Conservation (phyloP, 371 early-diverging fungal genomes). For the Mucor saturninus region DNA sequence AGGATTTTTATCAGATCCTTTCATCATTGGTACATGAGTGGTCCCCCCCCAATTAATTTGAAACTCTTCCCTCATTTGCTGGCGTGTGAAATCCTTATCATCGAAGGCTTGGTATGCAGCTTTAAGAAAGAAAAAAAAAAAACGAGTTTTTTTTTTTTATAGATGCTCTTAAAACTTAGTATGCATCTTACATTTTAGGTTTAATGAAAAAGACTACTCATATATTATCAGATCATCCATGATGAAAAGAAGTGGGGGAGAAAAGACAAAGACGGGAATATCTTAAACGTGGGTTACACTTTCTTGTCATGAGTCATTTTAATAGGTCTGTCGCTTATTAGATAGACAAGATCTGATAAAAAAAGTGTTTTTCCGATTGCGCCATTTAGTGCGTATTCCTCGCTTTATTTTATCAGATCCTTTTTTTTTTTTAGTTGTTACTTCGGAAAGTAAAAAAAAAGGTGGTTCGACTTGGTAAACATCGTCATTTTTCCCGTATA, state of each 20-base stretch:
- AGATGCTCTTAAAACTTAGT: too few species aligned
- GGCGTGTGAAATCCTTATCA: conserved; percentile 19
- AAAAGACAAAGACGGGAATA: background rate
- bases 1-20: conserved; percentile 5
- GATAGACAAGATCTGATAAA: conserved; percentile 15
- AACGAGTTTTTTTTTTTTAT: background rate
- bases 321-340: conserved; percentile 6
- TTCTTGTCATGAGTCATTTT: background rate
- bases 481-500: background rate
- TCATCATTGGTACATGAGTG: background rate
- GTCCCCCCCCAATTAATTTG: background rate
- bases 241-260: background rate
- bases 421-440: background rate
- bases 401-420: conserved; percentile 18
- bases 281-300: background rate
- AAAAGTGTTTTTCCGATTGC: conserved; percentile 2
- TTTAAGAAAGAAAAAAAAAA: too few species aligned
- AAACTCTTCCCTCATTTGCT: background rate
- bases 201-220: too few species aligned
- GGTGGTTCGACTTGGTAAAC: background rate
- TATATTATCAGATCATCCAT: conserved; percentile 1
- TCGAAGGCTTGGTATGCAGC: conserved; percentile 7
- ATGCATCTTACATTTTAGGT: too few species aligned
- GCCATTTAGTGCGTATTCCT: background rate
- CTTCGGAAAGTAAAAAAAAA: background rate